These are phyloP conservation scores for Phallus indusiatus DNA, from an alignment of 768 basidiomycete species.

Conservation along the genomic window DNA sequence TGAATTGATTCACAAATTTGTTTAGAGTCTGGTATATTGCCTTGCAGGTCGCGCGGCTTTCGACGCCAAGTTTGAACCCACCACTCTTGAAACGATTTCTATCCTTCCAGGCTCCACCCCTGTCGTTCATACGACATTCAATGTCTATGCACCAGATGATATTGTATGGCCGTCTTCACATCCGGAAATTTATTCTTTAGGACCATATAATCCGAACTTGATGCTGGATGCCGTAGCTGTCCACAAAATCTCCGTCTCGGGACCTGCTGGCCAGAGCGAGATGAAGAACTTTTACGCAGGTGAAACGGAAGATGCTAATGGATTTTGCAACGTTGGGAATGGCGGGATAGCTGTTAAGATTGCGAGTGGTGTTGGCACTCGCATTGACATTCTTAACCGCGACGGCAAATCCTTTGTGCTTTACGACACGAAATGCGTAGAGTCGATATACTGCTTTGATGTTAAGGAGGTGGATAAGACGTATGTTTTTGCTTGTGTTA, in stretches of 20 bases:
- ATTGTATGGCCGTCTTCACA: background rate
- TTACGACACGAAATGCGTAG: background rate
- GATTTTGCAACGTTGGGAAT: background rate
- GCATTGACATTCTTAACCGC: constrained; percentile 8
- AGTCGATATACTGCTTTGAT: background rate
- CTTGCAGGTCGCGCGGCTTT: background rate
- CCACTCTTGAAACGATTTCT: background rate
- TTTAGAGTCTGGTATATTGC: background rate
- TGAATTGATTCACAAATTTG: background rate
- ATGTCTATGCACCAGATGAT: background rate
- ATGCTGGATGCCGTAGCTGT: background rate
- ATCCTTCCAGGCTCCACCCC: background rate
- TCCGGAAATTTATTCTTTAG: background rate
- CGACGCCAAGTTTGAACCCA: background rate
- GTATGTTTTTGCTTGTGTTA: constrained; percentile 4
- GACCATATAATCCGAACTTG: background rate
- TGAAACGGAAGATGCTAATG: background rate
- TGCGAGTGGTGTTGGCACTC: constrained; percentile 2
- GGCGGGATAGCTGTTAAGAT: constrained; percentile 6
- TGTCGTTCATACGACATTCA: background rate
- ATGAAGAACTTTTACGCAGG: background rate
- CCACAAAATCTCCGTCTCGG: background rate
- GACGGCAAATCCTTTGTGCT: constrained; percentile 2
- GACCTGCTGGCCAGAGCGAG: background rate
- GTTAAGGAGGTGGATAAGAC: constrained; percentile 5